phyloP scores from a whole-genome alignment of 495 filamentous ascomycete species.

The Penicillium fimorum region DNA sequence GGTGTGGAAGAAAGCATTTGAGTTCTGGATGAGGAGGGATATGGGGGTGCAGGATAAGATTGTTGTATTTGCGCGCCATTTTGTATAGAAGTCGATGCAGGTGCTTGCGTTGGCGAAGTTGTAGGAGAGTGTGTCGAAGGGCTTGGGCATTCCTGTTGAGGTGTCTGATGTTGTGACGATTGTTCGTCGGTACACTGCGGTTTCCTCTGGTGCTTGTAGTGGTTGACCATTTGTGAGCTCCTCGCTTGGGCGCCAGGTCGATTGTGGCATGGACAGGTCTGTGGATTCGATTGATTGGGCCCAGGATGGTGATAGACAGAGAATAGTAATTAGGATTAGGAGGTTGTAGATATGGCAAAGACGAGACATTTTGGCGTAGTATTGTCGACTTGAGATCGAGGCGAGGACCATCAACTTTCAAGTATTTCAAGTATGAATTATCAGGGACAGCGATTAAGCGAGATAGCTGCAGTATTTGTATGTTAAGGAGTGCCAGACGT shows the following conservation, averaged over 20 bases:
- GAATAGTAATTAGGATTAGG: slow-evolving; percentile 28
- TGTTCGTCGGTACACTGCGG: slow-evolving; percentile 7
- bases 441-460: background rate
- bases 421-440: background rate
- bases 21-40: slow-evolving; percentile 71
- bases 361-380: slow-evolving; percentile 8
- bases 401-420: slow-evolving; percentile 3
- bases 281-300: slow-evolving; percentile 13
- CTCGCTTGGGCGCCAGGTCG: slow-evolving; percentile 20
- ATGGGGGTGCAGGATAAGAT: slow-evolving; percentile 71
- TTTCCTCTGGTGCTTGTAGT: background rate
- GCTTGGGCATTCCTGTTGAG: slow-evolving; percentile 53
- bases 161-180: slow-evolving; percentile 28
- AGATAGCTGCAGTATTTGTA: background rate
- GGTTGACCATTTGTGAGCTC: slow-evolving; percentile 20
- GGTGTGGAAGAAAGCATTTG: slow-evolving; percentile 73
- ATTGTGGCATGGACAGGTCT: slow-evolving; percentile 6
- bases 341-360: slow-evolving; percentile 15
- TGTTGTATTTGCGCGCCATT: slow-evolving; percentile 59
- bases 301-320: slow-evolving; percentile 19
- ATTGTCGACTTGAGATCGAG: slow-evolving; percentile 9
- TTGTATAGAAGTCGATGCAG: slow-evolving; percentile 68
- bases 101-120: slow-evolving; percentile 59
- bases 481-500: background rate
- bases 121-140: slow-evolving; percentile 69